Conservation (phyloP, 768 basidiomycete genomes). For the Coprinellus micaceus region DNA sequence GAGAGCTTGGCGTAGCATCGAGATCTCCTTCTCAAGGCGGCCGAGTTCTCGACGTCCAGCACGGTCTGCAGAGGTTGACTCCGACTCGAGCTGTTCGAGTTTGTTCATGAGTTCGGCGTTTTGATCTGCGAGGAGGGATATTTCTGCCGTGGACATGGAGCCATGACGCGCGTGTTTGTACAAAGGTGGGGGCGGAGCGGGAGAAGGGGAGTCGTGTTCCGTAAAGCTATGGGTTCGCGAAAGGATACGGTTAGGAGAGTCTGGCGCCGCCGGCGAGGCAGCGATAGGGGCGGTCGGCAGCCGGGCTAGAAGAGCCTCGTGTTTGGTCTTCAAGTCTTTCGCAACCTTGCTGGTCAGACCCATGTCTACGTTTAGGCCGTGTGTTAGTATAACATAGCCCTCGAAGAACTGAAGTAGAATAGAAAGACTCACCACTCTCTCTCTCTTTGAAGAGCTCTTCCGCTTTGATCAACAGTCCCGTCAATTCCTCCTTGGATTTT, state of each 20-base stretch:
- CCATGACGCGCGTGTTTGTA: constrained; percentile 43
- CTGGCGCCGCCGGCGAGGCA: constrained; percentile 23
- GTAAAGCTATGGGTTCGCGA: constrained; percentile 29
- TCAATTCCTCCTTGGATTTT: constrained; percentile 70
- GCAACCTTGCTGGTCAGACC: constrained; percentile 62
- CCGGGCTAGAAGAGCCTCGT: constrained; percentile 66
- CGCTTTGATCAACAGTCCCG: constrained; percentile 65
- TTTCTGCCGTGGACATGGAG: constrained; percentile 64
- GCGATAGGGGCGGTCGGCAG: constrained; percentile 43
- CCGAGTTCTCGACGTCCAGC: constrained; percentile 66
- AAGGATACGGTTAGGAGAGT: constrained; percentile 32
- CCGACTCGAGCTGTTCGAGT: constrained; percentile 70
- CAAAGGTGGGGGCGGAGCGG: constrained; percentile 21
- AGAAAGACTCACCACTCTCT: constrained; percentile 57
- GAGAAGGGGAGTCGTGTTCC: constrained; percentile 17
- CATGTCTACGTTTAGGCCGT: constrained; percentile 51
- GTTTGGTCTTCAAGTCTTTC: constrained; percentile 67
- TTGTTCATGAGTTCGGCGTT: constrained; percentile 77
- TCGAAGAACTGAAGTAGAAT: constrained; percentile 3
- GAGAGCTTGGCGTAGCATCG: constrained; percentile 65
- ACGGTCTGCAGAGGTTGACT: constrained; percentile 62
- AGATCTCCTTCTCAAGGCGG: constrained; percentile 78
- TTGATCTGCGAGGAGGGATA: constrained; percentile 73
- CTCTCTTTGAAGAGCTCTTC: constrained; percentile 73
- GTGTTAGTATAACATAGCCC: not conserved